Base-by-base conservation (phyloP, 2,329 filamentous ascomycete species). In the Didymella glomerata region DNA sequence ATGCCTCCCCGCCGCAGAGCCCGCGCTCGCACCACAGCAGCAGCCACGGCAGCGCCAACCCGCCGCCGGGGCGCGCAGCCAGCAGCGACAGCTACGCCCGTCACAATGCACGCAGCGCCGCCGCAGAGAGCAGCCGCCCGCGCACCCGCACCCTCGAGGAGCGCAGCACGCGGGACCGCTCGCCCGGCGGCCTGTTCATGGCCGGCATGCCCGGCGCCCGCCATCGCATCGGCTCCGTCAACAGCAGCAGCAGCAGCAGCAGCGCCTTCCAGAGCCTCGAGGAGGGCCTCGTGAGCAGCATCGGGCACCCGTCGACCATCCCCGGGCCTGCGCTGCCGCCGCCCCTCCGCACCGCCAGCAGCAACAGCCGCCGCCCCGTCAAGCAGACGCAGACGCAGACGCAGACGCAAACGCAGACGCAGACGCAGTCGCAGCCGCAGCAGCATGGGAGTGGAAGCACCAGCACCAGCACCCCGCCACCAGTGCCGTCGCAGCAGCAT, bases 61-160 rank as follows among this genome's bases (percentile, higher is more conserved):
- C 44, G 11, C 38, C 41, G 13, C 48, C 74, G 42, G 66, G 68
- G 48, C 70, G 77, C 41, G 63, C 74, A 18, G 71, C 69, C 53
- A 73, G 75, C 18, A 71, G 63, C 64, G 74, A 77, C 54, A 62
- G 64, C 41, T 73, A 76, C 50, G 27, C 4, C 24, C 61, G 74
- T 9, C n/a, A n/a, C 52, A 32, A 66, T 59, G 63, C 68, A 48
- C 65, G 70, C 58, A 69, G 88, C 84, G 66, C 85, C 83, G 66
- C 84, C 83, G 30, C 30, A 32, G 67, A 86, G 86, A 73, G 72
- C 34, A 51, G 54, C 40, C 75, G 83, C 47, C 81, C 82, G 44
- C 77, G 83, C 28, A 85, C 83, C 44, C 75, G 81, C 48, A 85
- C 83, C 16, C 69, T 84, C 51, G 82, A 84, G 47, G 82, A 82